Base-by-base conservation (phyloP, 1,284 basidiomycete species). In the Microstroma glucosiphilum region DNA sequence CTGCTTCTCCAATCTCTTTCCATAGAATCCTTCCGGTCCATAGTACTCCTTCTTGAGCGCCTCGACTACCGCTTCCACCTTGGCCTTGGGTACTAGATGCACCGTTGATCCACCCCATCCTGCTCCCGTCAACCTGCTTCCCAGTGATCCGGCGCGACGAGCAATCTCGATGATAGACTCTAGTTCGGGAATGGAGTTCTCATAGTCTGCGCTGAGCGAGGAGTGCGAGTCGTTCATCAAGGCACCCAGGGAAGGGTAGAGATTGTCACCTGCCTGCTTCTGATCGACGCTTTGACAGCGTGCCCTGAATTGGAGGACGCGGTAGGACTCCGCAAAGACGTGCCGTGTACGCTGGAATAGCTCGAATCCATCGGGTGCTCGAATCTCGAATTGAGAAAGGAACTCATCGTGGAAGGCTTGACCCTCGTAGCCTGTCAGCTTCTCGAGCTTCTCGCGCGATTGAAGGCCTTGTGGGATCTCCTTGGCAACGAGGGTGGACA, bases 61-160 rank as follows among this genome's bases (percentile, higher is more conserved):
- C 19, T 65, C 43, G 40, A 73, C 64, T 15, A 79, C 67, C 1
- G 60, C 56, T 41, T 65, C 51, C 0, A 76, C 65, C n/a, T 70
- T 66, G 21, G 62, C 61, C 23, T 70, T 66, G n/a, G 72, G 71
- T 1, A 79, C 75, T 30, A 79, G 63, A 30, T 71, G 69, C 11
- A 79, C 76, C 12, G 76, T 73, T 48, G 70, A 75, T 1, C 77
- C 77, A 21, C 77, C 77, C 77, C 77, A 79, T 2, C 77, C 77
- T 0, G 77, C 77, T 9, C 77, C 76, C 11, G 61, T 63, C 1
- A 58, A 19, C 2, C 77, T 66, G 21, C 70, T 67, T 15, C 76
- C 77, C 23, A 77, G 49, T 15, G 74, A 65, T 8, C 77, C 77
- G 59, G 70, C 68, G 30, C 59, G 23, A 43, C 72, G 68, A 2